Percentiles rank a stretch among this genome's conserved stretches.
Conservation (phyloP, 768 basidiomycete species). For the Mycena indigotica region DNA sequence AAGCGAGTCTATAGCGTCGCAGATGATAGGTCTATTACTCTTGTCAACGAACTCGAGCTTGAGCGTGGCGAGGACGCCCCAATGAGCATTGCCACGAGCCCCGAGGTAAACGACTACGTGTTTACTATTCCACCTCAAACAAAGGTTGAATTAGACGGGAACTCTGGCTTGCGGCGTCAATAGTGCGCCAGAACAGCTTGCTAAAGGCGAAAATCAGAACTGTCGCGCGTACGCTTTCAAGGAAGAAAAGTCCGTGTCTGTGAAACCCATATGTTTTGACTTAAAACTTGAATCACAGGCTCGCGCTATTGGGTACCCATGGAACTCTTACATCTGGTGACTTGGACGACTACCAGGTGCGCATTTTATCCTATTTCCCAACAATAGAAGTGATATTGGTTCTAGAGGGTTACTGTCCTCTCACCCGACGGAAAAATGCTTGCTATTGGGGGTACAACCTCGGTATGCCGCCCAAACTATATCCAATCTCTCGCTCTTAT, state of each 20-base stretch:
- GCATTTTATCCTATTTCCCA: not conserved
- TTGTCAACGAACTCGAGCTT: constrained; percentile 72
- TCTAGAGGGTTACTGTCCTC: constrained; percentile 88
- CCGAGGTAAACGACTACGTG: constrained; percentile 46
- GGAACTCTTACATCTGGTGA: constrained; percentile 65
- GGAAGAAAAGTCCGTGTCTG: constrained; percentile 56
- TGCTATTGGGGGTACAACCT: constrained; percentile 71
- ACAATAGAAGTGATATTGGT: no score
- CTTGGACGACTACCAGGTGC: constrained; percentile 83
- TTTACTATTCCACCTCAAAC: constrained; percentile 2
- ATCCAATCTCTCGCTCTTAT: not conserved
- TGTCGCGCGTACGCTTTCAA: constrained; percentile 70
- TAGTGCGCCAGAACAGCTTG: constrained; percentile 62
- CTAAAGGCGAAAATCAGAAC: constrained; percentile 77
- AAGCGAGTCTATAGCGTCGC: constrained; percentile 73
- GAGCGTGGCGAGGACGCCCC: constrained; percentile 87
- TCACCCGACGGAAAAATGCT: constrained; percentile 69
- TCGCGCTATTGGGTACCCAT: constrained; percentile 50
- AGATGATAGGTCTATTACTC: constrained; percentile 52
- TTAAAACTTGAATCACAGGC: constrained; percentile 38
- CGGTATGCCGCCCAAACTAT: constrained; percentile 48
- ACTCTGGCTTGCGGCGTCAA: constrained; percentile 86
- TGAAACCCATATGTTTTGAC: constrained; percentile 4
- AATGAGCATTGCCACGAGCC: constrained; percentile 87
- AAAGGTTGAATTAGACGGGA: constrained; percentile 38